These are phyloP conservation scores for Aspergillus sparsus DNA, from an alignment of 495 filamentous ascomycete species.

Conservation along the genomic window DNA sequence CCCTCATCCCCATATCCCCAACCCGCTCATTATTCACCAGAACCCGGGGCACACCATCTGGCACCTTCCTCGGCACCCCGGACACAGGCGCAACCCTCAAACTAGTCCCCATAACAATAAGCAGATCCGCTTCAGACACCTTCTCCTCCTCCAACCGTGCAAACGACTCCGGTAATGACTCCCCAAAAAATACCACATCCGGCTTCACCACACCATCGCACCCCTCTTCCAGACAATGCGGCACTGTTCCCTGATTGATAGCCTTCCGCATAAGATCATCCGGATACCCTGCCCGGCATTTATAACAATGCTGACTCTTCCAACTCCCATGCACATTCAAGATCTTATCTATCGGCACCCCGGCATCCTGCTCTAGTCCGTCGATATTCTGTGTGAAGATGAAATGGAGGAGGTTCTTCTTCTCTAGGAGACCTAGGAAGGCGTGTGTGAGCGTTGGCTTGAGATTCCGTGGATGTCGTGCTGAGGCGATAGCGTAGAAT, in stretches of 20 bases:
- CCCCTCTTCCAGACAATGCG: slow-evolving; percentile 55
- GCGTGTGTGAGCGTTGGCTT: slow-evolving; percentile 74
- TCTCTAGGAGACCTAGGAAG: slow-evolving; percentile 68
- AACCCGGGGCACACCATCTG: slow-evolving; percentile 62
- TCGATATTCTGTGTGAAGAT: slow-evolving; percentile 95
- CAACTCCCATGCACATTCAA: slow-evolving; percentile 88
- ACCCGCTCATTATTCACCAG: slow-evolving; percentile 79
- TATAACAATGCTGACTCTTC: slow-evolving; percentile 76
- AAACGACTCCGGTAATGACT: slow-evolving; percentile 68
- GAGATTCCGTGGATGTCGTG: slow-evolving; percentile 79
- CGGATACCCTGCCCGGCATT: slow-evolving; percentile 67
- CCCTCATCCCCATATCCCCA: slow-evolving; percentile 65
- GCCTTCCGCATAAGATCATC: slow-evolving; percentile 65
- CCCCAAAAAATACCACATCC: slow-evolving; percentile 91
- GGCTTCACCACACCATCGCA: slow-evolving; percentile 87
- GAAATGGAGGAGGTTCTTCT: slow-evolving; percentile 71
- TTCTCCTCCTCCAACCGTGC: slow-evolving; percentile 49
- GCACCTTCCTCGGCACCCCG: slow-evolving; percentile 58
- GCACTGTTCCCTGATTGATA: slow-evolving; percentile 61
- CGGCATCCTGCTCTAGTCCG: slow-evolving; percentile 77
- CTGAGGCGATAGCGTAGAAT: slow-evolving; percentile 83
- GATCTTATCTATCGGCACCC: slow-evolving; percentile 70
- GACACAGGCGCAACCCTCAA: slow-evolving; percentile 82
- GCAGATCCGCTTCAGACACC: slow-evolving; percentile 64
- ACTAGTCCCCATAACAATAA: slow-evolving; percentile 87